Base-by-base conservation (phyloP, 2,329 filamentous ascomycete genomes). In the Clarireedia homoeocarpa region DNA sequence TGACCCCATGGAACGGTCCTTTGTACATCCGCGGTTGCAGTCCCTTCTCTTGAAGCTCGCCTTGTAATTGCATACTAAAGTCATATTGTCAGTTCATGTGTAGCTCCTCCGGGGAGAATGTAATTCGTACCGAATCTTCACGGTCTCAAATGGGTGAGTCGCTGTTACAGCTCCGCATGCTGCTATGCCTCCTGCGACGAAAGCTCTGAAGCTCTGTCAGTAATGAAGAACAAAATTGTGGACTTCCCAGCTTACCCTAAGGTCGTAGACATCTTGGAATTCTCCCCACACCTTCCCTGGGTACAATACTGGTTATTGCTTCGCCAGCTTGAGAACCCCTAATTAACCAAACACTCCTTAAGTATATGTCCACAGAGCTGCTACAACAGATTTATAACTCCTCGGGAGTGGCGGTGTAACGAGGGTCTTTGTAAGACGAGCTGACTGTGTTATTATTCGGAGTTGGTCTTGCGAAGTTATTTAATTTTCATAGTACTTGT, bases 131-230 rank as follows among this genome's bases (percentile, higher is more conserved):
- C 91, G 88, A 70, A 97, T 97, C 82, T 99, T 99, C 71, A 99
- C 91, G 12, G 92, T 97, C 75, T 99, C 94, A 75, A 97, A 97
- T 56, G 91, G 91, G 74, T 99, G 94, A 51, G 94, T 97, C 63
- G 95, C 91, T 42, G 92, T 97, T 57, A 99, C 94, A 62, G 94
- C 94, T 69, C 94, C 94, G 75, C 92, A 97, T 63, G 94, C 94
- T 70, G 94, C 94, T 69, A 99, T 88, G 70, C 94, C 94, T 71
- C 94, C 94, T 56, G 94, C 92, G 67, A 97, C 84, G 77, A 99
- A 99, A 60, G 91, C 89, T 64, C 91, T 70, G 46, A 14, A 27
- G 45, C 23, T 20, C 9, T 57, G 53, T 52, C 56, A 64, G 63
- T 64, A 64, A 36, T 23, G 45, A 58, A 58, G 58, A 6, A 20